Evolutionary conservation across 2,329 filamentous ascomycete genomes (phyloP).

Genomic region (Aspergillus sp.): DNA sequence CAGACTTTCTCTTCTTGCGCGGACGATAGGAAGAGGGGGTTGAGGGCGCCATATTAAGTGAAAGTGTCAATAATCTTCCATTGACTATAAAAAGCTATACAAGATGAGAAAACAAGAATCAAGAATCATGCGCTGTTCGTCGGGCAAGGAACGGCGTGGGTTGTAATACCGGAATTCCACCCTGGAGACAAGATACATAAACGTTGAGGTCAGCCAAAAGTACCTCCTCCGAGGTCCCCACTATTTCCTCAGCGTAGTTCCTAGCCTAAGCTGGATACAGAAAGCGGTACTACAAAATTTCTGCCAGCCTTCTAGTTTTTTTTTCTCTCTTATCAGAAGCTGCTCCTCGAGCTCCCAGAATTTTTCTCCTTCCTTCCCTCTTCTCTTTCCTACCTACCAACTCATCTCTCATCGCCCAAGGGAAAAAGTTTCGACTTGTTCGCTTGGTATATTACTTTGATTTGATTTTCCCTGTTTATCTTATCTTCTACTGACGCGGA

Average conservation of each 20-base stretch:
- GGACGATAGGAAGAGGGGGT: conserved; percentile 41
- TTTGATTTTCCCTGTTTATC: conserved; percentile 20
- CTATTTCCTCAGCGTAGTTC: conserved; percentile 18
- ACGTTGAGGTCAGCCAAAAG: conserved; percentile 5
- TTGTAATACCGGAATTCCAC: neutral
- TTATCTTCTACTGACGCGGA: conserved; percentile 30
- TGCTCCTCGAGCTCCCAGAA: conserved; percentile 22
- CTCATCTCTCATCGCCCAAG: conserved; percentile 13
- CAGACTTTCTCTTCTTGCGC: conserved; percentile 46
- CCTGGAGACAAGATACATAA: neutral
- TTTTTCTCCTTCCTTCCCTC: conserved; percentile 21
- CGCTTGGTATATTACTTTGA: conserved; percentile 18
- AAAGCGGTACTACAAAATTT: conserved; percentile 31
- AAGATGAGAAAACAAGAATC: neutral
- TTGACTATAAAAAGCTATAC: conserved; percentile 11
- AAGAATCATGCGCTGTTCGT: neutral
- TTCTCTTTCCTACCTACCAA: conserved; percentile 15
- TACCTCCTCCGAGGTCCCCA: conserved; percentile 21
- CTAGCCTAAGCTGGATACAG: conserved; percentile 15
- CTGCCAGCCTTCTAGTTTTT: conserved; percentile 35
- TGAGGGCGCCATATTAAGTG: conserved; percentile 28
- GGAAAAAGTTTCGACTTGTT: neutral
- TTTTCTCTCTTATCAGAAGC: conserved; percentile 30
- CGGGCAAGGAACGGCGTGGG: neutral
- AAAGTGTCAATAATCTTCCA: conserved; percentile 23